These are phyloP conservation scores for Catharanthus roseus DNA, from an alignment of 257 asterid genomes.

Conservation along the genomic window DNA sequence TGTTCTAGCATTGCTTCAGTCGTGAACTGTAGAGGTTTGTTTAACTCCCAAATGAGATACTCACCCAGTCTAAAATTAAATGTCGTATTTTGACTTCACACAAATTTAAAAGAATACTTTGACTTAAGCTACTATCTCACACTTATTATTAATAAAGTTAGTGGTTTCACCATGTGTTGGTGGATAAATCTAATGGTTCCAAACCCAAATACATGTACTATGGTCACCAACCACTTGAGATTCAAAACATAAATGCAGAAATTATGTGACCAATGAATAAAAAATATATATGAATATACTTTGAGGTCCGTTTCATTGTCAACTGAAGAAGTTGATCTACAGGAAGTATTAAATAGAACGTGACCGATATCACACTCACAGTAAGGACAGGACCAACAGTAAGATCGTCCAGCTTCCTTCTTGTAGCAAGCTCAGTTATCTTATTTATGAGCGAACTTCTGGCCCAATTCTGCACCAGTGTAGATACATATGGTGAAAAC, in stretches of 20 bases:
- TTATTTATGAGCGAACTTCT: constrained; percentile 53
- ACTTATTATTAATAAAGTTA: no score
- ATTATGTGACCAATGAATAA: no score
- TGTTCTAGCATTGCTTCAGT: constrained; percentile 83
- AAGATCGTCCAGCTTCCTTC: constrained; percentile 80
- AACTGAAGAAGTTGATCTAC: not conserved
- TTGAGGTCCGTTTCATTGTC: not conserved
- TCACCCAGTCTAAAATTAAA: no score
- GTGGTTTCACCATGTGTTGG: not conserved
- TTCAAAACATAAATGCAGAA: not conserved
- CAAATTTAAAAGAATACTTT: no score
- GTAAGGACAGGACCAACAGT: constrained; percentile 95
- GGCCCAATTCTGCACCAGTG: constrained; percentile 65
- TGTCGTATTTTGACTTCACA: no score
- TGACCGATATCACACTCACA: constrained; percentile 34
- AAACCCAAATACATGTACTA: not conserved
- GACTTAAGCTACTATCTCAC: no score
- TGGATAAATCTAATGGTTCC: not conserved
- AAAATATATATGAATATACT: not conserved
- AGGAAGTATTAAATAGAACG: not conserved
- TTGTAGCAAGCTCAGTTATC: constrained; percentile 61
- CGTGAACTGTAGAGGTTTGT: constrained; percentile 46
- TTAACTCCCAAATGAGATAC: not conserved
- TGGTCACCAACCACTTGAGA: not conserved
- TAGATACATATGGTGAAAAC: not conserved